A percentile compares a stretch with the other conserved stretches of the same genome.
Conservation (phyloP, 2,329 filamentous ascomycete species). For the Cladosporium sp. region DNA sequence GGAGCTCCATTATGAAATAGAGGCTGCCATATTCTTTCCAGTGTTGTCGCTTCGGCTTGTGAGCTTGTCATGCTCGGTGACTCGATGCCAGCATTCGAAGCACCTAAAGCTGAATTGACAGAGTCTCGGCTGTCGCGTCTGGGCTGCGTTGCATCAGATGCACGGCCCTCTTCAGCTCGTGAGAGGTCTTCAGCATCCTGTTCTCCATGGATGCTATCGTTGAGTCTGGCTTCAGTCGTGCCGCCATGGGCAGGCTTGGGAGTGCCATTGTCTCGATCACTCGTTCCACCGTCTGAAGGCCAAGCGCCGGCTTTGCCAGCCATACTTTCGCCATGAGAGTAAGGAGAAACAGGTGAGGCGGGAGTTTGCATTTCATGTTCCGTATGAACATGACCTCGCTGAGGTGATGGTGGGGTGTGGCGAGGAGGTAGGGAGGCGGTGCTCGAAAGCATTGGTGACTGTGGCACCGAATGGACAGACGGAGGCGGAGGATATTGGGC, state of each 20-base stretch:
- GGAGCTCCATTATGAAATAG: constrained; percentile 69
- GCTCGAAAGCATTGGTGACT: constrained; percentile 42
- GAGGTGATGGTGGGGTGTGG: constrained; percentile 55
- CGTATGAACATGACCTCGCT: constrained; percentile 12
- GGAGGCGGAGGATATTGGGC: constrained; percentile 31
- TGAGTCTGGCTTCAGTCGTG: neutral
- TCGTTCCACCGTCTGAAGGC: constrained; percentile 12
- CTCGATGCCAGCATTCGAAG: neutral
- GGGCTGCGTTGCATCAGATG: neutral
- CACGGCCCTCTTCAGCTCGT: constrained; percentile 3
- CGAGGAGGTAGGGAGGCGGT: constrained; percentile 46
- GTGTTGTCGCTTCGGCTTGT: constrained; percentile 47
- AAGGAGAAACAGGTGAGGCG: constrained; percentile 33
- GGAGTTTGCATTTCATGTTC: constrained; percentile 21
- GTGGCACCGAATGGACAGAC: constrained; percentile 32
- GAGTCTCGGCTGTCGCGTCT: constrained; percentile 6
- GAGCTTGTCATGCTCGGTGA: neutral
- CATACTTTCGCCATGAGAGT: constrained; percentile 20
- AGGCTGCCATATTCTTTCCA: constrained; percentile 72
- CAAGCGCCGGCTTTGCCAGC: neutral
- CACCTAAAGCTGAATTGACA: neutral
- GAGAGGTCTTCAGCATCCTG: neutral
- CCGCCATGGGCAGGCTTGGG: constrained; percentile 15
- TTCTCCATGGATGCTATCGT: neutral
- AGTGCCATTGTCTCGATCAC: constrained; percentile 19